Base-by-base conservation (phyloP, 305 asterid species). In the Andrographis paniculata region DNA sequence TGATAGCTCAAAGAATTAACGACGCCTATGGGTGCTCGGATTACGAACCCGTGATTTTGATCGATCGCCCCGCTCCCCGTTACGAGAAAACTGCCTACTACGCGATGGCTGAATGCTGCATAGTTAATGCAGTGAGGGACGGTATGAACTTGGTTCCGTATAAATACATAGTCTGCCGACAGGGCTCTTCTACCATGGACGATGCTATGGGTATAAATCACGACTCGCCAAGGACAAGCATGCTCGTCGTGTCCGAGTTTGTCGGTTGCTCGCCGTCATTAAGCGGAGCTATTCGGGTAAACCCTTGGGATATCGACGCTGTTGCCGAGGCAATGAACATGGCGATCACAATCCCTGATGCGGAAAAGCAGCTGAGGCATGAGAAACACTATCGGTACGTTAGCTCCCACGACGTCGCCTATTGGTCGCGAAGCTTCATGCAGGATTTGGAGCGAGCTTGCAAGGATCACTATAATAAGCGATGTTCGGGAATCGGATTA, bases 141-240 rank as follows among this genome's bases (percentile, higher is more conserved):
- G 95, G 95, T 7, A 82, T 86, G 95, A 86, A 86, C 67, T 77
- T 86, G 70, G 88, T 86, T 45, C 95, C 95, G 0, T 86, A 82
- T 50, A 86, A 86, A 71, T 86, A 86, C 42, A 63, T 82, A 22
- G 84, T 86, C 10, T 86, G 94, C 75, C 68, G 95, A 65, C 86
- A 86, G 71, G 86, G 95, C 16, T 74, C 95, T 17, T 52, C 73
- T 37, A 45, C 43, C 19, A 52, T 78, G 76, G 73, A 74, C 55
- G 65, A 78, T 57, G 75, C 70, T 12, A 56, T 75, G 59, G 82
- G 74, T 50, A 20, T 42, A 59, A 59, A 62, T 24, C 45, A 45
- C 11, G 80, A 76, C 43, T 59, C 70, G 45, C 87, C 80, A 17
- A 68, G 76, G 54, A 79, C 92, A 12, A 71, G 96, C 77, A 75